Conservation (phyloP, 495 filamentous ascomycete species). For the Xylaria acuta region DNA sequence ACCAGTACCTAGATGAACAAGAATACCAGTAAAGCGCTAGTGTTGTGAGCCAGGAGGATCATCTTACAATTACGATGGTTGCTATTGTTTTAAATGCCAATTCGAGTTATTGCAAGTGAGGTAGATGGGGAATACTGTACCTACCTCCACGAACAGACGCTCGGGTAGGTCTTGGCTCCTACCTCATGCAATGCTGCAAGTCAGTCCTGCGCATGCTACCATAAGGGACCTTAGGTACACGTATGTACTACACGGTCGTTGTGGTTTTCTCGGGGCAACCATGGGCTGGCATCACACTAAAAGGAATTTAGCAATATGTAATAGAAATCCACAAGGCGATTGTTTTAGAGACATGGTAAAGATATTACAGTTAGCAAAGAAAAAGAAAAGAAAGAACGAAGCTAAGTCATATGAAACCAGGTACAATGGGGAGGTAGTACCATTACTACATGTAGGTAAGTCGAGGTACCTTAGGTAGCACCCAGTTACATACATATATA, state of each 20-base stretch:
- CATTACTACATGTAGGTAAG: too few relatives aligned
- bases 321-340: neutral
- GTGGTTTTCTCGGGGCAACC: neutral
- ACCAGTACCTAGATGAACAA: neutral
- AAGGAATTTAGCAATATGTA: neutral
- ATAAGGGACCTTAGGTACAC: neutral
- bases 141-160: neutral
- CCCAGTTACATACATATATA: slow-evolving; percentile 3
- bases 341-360: neutral
- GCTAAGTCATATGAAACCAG: neutral
- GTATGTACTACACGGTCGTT: neutral
- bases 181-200: slow-evolving; percentile 23
- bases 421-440: slow-evolving; percentile 9
- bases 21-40: neutral
- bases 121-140: neutral
- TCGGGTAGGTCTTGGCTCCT: slow-evolving; percentile 19
- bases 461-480: neutral
- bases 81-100: neutral
- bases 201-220: neutral
- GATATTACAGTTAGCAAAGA: neutral
- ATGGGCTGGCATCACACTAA: neutral
- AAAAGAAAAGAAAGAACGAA: neutral
- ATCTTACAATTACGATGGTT: neutral
- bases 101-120: neutral
- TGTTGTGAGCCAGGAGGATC: neutral